Evolutionary conservation across 225 moss, liverwort and hornwort species (phyloP).

Genomic region (Pleurozium schreberi): DNA sequence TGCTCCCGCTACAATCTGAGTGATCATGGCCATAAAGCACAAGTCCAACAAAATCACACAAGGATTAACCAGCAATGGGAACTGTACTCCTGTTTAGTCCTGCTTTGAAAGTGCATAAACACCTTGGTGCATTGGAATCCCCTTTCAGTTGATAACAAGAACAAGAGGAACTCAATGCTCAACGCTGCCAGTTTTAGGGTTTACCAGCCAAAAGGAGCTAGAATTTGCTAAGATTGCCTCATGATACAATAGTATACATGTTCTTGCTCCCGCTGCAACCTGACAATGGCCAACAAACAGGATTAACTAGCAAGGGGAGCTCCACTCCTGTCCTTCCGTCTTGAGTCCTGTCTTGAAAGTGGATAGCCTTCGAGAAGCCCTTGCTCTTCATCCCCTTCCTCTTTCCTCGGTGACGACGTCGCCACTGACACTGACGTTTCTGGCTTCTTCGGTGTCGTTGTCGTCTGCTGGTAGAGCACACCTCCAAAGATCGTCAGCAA

Average conservation of each 20-base stretch:
- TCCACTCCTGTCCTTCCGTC: conserved; percentile 16
- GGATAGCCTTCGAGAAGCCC: conserved; percentile 16
- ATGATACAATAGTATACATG: not conserved
- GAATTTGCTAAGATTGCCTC: not conserved
- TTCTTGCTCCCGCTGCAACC: not conserved
- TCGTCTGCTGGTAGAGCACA: conserved; percentile 52
- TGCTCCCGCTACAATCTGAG: not conserved
- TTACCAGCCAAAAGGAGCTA: not conserved
- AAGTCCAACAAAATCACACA: not conserved
- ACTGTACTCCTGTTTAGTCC: not conserved
- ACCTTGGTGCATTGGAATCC: not conserved
- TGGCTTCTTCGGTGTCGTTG: not conserved
- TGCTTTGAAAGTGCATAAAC: not conserved
- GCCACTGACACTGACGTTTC: not conserved
- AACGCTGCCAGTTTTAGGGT: not conserved
- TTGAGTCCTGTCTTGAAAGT: conserved; percentile 12
- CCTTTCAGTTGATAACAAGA: not conserved
- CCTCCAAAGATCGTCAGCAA: conserved; percentile 45
- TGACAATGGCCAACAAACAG: not conserved
- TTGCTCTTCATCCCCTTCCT: conserved; percentile 35
- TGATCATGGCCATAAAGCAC: not conserved
- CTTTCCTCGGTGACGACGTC: not conserved
- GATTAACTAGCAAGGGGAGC: not conserved
- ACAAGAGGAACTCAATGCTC: not conserved
- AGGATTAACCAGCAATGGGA: not conserved